Evolutionary conservation across 192 early-diverging fungal species (phyloP).

Genomic region (Funneliformis mosseae): DNA sequence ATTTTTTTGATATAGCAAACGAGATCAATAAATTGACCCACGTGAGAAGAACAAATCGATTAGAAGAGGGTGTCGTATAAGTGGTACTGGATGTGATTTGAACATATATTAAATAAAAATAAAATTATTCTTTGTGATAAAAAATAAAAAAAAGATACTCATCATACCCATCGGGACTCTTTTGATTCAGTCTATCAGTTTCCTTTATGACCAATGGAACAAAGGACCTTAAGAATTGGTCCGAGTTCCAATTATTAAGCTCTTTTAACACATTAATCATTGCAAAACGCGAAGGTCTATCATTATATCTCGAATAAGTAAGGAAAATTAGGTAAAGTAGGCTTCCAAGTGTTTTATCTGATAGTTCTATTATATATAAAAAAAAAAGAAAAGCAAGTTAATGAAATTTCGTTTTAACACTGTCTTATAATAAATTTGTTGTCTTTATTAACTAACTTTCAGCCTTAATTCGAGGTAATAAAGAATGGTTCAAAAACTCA

Average conservation of each 20-base stretch:
- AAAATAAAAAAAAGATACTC: neutral
- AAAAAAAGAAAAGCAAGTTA: neutral
- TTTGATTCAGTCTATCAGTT: slow-evolving; percentile 48
- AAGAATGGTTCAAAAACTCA: slow-evolving; percentile 27
- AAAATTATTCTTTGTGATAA: neutral
- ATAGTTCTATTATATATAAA: slow-evolving; percentile 21
- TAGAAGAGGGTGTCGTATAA: slow-evolving; percentile 51
- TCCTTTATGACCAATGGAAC: slow-evolving; percentile 57
- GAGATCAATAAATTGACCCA: slow-evolving; percentile 62
- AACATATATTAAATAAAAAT: neutral
- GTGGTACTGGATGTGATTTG: neutral
- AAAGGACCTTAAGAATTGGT: slow-evolving; percentile 57
- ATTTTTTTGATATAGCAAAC: slow-evolving; percentile 30
- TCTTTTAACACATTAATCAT: slow-evolving; percentile 61
- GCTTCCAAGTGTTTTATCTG: slow-evolving; percentile 40
- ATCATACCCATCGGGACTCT: slow-evolving; percentile 48
- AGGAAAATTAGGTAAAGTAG: slow-evolving; percentile 56
- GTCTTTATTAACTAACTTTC: slow-evolving; percentile 7
- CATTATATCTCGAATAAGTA: slow-evolving; percentile 70
- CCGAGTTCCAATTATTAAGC: slow-evolving; percentile 58
- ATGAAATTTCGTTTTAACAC: neutral
- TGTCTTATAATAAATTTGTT: neutral
- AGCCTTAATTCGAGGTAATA: slow-evolving; percentile 27
- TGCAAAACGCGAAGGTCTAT: slow-evolving; percentile 62
- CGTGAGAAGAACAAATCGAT: slow-evolving; percentile 63